A percentile compares a stretch with the other conserved stretches of the same genome.
Evolutionary conservation across 2,329 filamentous ascomycete genomes (phyloP).

Genomic region (Diatrype stigma): DNA sequence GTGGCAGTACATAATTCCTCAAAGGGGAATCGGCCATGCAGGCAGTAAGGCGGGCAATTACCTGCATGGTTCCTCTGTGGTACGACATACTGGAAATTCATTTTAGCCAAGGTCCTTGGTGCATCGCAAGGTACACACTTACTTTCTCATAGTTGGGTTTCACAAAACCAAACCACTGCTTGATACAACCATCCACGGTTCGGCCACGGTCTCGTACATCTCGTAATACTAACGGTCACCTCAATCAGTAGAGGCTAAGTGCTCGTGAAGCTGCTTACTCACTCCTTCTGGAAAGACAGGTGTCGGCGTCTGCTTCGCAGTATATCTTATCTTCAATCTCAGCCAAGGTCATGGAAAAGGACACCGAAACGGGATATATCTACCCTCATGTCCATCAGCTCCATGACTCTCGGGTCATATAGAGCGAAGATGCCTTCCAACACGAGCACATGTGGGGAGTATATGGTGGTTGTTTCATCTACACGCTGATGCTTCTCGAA

Average conservation of each 20-base stretch:
- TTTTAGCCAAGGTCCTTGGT: slow-evolving; percentile 9
- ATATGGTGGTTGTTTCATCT: slow-evolving; percentile 78
- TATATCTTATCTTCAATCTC: slow-evolving; percentile 60
- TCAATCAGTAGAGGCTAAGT: slow-evolving; percentile 9
- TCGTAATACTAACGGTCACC: slow-evolving; percentile 58
- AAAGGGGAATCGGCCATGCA: background rate
- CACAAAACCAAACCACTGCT: slow-evolving; percentile 95
- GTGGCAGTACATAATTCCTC: slow-evolving; percentile 7
- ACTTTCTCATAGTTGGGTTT: slow-evolving; percentile 92
- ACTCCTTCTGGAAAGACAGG: slow-evolving; percentile 87
- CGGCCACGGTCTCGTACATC: slow-evolving; percentile 86
- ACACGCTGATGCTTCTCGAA: slow-evolving; percentile 86
- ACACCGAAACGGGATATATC: slow-evolving; percentile 9
- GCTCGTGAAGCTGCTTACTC: slow-evolving; percentile 31
- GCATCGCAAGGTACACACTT: slow-evolving; percentile 4
- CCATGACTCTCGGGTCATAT: slow-evolving; percentile 79
- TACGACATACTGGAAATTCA: slow-evolving; percentile 64
- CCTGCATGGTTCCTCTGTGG: slow-evolving; percentile 84
- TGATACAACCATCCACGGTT: slow-evolving; percentile 92
- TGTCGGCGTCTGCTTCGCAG: slow-evolving; percentile 91
- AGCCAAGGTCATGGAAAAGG: background rate
- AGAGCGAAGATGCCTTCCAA: slow-evolving; percentile 94
- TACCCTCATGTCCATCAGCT: slow-evolving; percentile 87
- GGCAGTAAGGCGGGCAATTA: slow-evolving; percentile 30
- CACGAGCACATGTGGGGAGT: slow-evolving; percentile 93